phyloP scores from a whole-genome alignment of 495 filamentous ascomycete genomes.

The Trichoderma asperelloides region DNA sequence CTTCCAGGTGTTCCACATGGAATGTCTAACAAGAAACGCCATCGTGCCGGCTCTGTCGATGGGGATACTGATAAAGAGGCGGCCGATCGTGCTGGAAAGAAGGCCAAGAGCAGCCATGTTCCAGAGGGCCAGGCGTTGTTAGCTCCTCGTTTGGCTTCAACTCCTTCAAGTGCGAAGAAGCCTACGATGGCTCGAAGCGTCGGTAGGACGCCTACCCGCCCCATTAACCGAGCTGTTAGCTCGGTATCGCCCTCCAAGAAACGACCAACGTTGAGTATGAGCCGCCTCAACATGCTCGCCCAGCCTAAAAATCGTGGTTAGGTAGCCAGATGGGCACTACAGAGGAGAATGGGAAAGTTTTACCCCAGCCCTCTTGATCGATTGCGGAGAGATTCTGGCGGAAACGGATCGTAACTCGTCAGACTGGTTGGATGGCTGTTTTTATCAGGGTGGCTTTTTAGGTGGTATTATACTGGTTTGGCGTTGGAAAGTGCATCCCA shows the following conservation, averaged over 20 bases:
- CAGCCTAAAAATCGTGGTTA: slow-evolving; percentile 42
- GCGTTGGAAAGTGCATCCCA: neutral
- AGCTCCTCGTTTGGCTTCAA: slow-evolving; percentile 25
- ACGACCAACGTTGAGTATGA: slow-evolving; percentile 35
- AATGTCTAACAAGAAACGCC: slow-evolving; percentile 65
- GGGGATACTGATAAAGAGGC: slow-evolving; percentile 35
- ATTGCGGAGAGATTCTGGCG: neutral
- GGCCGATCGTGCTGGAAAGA: slow-evolving; percentile 33
- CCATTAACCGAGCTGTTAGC: slow-evolving; percentile 9
- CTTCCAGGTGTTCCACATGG: slow-evolving; percentile 50
- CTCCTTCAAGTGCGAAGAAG: slow-evolving; percentile 23
- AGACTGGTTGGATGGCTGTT: neutral
- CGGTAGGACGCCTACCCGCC: neutral
- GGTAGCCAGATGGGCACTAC: slow-evolving; percentile 6
- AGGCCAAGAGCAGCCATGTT: slow-evolving; percentile 35
- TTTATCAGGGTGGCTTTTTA: neutral
- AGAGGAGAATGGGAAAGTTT: neutral
- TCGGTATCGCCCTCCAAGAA: slow-evolving; percentile 38
- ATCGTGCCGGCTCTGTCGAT: slow-evolving; percentile 43
- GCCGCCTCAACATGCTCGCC: slow-evolving; percentile 44
- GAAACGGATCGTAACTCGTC: neutral
- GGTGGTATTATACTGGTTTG: neutral
- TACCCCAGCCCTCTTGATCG: neutral
- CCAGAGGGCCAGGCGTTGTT: slow-evolving; percentile 39
- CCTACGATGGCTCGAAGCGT: neutral